Conservation (phyloP, 768 basidiomycete genomes). For the Exidia glandulosa region DNA sequence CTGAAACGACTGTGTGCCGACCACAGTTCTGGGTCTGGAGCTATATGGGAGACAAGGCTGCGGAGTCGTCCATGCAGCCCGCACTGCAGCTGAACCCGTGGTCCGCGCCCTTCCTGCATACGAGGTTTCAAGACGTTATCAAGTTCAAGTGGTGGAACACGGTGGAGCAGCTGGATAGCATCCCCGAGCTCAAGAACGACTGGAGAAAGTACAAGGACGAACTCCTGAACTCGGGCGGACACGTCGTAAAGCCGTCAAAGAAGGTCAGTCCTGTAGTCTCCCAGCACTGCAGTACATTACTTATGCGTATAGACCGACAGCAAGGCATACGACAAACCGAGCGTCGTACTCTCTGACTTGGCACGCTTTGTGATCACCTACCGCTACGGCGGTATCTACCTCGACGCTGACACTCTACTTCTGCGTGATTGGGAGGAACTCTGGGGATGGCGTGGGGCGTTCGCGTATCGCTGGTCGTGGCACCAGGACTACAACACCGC, state of each 20-base stretch:
- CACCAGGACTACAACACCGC: constrained; percentile 39
- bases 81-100: constrained; percentile 25
- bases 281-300: not conserved
- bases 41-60: constrained; percentile 24
- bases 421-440: constrained; percentile 40
- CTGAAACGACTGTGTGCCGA: constrained; percentile 21
- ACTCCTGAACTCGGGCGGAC: not conserved
- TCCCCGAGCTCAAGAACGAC: constrained; percentile 32
- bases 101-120: constrained; percentile 35
- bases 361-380: constrained; percentile 36
- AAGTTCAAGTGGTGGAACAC: constrained; percentile 42
- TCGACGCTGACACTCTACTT: constrained; percentile 39
- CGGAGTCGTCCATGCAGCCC: not conserved
- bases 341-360: constrained; percentile 28
- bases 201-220: constrained; percentile 20
- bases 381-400: constrained; percentile 37
- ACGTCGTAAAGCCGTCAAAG: not conserved
- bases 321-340: not conserved
- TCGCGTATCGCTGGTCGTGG: constrained; percentile 30
- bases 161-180: constrained; percentile 36
- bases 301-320: not conserved
- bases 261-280: not conserved
- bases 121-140: constrained; percentile 31
- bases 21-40: constrained; percentile 43
- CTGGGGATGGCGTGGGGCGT: constrained; percentile 39